Evolutionary conservation across 306 rosid genomes (phyloP).

Genomic region (Dalbergia cochinchinensis): DNA sequence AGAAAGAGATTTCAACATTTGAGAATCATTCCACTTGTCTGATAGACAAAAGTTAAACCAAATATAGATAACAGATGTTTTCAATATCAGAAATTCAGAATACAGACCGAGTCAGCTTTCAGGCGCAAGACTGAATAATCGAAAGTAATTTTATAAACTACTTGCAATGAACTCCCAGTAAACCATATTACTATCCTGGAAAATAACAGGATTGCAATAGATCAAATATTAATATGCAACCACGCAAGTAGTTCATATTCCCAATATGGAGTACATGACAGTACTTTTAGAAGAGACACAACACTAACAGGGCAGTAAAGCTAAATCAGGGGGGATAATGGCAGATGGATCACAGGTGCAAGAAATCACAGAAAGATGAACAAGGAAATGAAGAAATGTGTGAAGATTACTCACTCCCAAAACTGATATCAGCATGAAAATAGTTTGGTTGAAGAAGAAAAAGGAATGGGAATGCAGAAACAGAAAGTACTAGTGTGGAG

Average conservation of each 20-base stretch:
- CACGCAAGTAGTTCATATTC: background rate
- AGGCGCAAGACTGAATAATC: conserved; percentile 14
- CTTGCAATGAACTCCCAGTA: conserved; percentile 22
- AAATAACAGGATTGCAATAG: background rate
- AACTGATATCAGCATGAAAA: no score
- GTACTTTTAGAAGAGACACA: background rate
- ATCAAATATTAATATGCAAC: conserved; percentile 26
- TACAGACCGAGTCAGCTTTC: conserved; percentile 30
- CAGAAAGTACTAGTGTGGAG: no score
- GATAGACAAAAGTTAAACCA: conserved; percentile 1
- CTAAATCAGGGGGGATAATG: background rate
- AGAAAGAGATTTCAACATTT: conserved; percentile 8
- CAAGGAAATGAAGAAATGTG: no score
- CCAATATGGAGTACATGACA: background rate
- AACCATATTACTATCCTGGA: conserved; percentile 22
- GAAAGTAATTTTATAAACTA: background rate
- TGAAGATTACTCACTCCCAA: no score
- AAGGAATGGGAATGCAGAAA: no score
- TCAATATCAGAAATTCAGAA: conserved; percentile 15
- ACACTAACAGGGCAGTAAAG: background rate
- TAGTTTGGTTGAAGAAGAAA: no score
- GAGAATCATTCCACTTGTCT: background rate
- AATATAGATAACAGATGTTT: conserved; percentile 3
- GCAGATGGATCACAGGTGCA: background rate
- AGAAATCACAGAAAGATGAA: no score